Base-by-base conservation (phyloP, 225 moss, liverwort and hornwort genomes). In the Sphagnum tenellum region DNA sequence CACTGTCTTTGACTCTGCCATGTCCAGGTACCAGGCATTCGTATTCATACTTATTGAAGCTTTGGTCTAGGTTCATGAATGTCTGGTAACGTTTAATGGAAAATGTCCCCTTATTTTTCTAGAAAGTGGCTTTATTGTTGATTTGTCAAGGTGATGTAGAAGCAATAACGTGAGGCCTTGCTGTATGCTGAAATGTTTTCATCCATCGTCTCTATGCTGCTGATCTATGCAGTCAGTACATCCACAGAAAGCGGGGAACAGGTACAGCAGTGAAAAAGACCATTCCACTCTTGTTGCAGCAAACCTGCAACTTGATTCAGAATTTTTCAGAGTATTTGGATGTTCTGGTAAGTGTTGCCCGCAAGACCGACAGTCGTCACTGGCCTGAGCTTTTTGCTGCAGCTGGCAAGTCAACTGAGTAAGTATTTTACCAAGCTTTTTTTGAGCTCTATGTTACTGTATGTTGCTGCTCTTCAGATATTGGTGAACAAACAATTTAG, bases 301-400 rank as follows among this genome's bases (percentile, higher is more conserved):
- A 92, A 81, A 86, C 89, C 55, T 95, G 95, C 79, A 81, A 78
- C 68, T 75, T 95, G 64, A 77, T 92, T 72, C 88, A 92, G 69
- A 88, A 95, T 70, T 95, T 95, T 63, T 79, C 69, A 29, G 95
- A 95, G 79, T 95, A 95, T 69, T 66, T 95, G 76, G 95, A 95
- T 75, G 95, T 95, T 50, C 82, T 95, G 57, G 95, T 95, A 61
- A 95, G 95, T 76, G 95, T 95, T 73, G 95, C 95, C 58, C 86
- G 95, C 63, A 95, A 95, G 76, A 95, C 95, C 56, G 95, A 95
- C 73, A 89, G 91, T 57, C 92, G 95, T 59, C 88, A 95, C 70
- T 95, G 95, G 95, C 82, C 89, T 55, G 89, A 91, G 75, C 79
- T 95, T 49, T 95, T 95, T 70, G 88, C 89, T 72, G 95, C 88